These are phyloP conservation scores for Torulaspora globosa DNA, from an alignment of 1,139 yeast species.

Conservation along the genomic window DNA sequence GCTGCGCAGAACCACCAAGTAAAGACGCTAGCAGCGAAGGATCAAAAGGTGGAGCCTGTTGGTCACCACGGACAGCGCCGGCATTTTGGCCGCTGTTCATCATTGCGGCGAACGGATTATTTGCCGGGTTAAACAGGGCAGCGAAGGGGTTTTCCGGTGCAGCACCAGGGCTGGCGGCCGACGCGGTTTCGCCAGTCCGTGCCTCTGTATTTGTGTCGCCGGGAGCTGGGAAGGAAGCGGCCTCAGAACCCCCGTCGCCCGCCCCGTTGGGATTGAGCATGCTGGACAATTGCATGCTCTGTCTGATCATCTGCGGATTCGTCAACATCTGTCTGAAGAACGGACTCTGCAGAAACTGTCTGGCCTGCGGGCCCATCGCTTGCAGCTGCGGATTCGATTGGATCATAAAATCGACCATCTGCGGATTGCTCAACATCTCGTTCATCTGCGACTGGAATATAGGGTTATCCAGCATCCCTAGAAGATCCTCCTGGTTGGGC, in stretches of 20 bases:
- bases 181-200: not conserved
- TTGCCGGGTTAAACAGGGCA: slow-evolving; percentile 42
- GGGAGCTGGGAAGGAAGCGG: slow-evolving; percentile 38
- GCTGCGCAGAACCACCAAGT: slow-evolving; percentile 39
- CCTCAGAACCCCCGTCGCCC: slow-evolving; percentile 33
- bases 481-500: slow-evolving; percentile 72
- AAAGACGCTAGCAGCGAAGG: slow-evolving; percentile 42
- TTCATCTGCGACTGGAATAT: slow-evolving; percentile 76
- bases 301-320: slow-evolving; percentile 81
- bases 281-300: slow-evolving; percentile 71
- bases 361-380: slow-evolving; percentile 83
- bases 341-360: slow-evolving; percentile 82
- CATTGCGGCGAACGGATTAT: slow-evolving; percentile 52
- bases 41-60: slow-evolving; percentile 32
- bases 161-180: slow-evolving; percentile 16
- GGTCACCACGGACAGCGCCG: slow-evolving; percentile 22
- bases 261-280: slow-evolving; percentile 42
- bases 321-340: slow-evolving; percentile 78
- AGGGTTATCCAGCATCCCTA: slow-evolving; percentile 75
- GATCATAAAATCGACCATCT: slow-evolving; percentile 78
- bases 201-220: slow-evolving; percentile 26
- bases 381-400: slow-evolving; percentile 80
- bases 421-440: slow-evolving; percentile 71
- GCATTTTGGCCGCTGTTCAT: slow-evolving; percentile 30
- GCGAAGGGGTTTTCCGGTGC: slow-evolving; percentile 54